Percentiles rank a stretch among this genome's conserved stretches.
Evolutionary conservation across 75 land plant species (phyloP).

Genomic region (Cupressus sempervirens): DNA sequence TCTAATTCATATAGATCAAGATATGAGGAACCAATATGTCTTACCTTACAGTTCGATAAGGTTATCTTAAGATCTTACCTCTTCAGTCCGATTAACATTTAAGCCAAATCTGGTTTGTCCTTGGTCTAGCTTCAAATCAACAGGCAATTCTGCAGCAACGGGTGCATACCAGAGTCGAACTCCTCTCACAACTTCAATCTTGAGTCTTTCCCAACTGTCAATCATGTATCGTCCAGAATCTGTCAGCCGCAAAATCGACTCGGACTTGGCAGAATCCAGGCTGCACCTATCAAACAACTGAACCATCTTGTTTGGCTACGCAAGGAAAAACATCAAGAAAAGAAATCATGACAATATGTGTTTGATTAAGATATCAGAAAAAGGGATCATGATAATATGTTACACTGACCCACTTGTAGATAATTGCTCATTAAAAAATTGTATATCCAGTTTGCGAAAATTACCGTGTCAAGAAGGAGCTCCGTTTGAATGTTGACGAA

Average conservation of each 20-base stretch:
- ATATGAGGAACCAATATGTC: too few species aligned
- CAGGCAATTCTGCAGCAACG: constrained; percentile 36
- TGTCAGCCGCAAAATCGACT: neutral
- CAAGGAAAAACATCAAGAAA: neutral
- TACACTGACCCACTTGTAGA: neutral
- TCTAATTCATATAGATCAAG: too few species aligned
- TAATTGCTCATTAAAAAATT: neutral
- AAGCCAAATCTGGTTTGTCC: constrained; percentile 53
- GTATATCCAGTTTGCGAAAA: neutral
- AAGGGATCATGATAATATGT: neutral
- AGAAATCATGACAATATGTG: neutral
- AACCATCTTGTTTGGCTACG: neutral
- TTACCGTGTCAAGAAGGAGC: constrained; percentile 41
- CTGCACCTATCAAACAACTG: neutral
- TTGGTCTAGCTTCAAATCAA: constrained; percentile 28
- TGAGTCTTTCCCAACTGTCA: neutral
- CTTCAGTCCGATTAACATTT: constrained; percentile 55
- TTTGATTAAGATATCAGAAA: neutral
- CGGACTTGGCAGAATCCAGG: neutral
- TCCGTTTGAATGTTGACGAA: constrained; percentile 69
- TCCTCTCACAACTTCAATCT: constrained; percentile 35
- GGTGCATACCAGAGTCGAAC: constrained; percentile 60
- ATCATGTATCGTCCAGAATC: constrained; percentile 1
- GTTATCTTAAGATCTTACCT: constrained; percentile 26
- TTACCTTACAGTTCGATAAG: too few species aligned